phyloP scores from a whole-genome alignment of 352 stramenopile genomes.

The Pythium dissotocum region DNA sequence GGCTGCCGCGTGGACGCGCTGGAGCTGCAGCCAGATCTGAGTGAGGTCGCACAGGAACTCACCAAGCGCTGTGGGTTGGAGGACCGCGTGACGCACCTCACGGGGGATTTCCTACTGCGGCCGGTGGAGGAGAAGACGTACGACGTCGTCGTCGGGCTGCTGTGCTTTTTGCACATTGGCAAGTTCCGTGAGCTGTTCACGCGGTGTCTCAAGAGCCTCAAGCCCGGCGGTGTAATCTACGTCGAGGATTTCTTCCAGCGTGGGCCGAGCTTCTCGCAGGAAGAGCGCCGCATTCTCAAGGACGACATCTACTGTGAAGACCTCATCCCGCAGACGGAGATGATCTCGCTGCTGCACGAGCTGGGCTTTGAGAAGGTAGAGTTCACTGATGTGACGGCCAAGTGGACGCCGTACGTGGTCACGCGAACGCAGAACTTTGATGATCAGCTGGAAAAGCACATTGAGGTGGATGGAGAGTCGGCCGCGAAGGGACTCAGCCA shows the following conservation, averaged over 20 bases:
- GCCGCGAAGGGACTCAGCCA: conserved; percentile 59
- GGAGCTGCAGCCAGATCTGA: conserved; percentile 81
- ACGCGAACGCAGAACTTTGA: conserved; percentile 46
- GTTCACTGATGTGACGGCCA: conserved; percentile 62
- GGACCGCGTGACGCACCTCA: conserved; percentile 50
- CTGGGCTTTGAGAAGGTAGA: conserved; percentile 57
- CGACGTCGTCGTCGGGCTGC: conserved; percentile 61
- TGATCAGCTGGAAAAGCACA: conserved; percentile 46
- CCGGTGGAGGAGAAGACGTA: conserved; percentile 34
- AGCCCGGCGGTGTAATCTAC: conserved; percentile 66
- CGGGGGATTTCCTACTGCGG: conserved; percentile 63
- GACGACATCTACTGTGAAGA: conserved; percentile 67
- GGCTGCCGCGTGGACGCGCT: conserved; percentile 66
- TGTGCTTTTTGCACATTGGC: conserved; percentile 77
- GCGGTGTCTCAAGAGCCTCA: conserved; percentile 55
- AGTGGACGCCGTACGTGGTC: conserved; percentile 66
- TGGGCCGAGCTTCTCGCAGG: conserved; percentile 37
- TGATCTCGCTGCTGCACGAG: conserved; percentile 37
- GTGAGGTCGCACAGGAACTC: conserved; percentile 53
- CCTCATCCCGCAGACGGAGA: conserved; percentile 43
- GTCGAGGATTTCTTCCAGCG: conserved; percentile 78
- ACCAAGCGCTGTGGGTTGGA: conserved; percentile 57
- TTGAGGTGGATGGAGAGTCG: conserved; percentile 51
- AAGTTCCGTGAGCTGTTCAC: conserved; percentile 61
- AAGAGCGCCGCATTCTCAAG: conserved; percentile 47